A percentile compares a stretch with the other conserved stretches of the same genome.
phyloP scores from a whole-genome alignment of 208 protist genomes.

The Crithidia expoeki region DNA sequence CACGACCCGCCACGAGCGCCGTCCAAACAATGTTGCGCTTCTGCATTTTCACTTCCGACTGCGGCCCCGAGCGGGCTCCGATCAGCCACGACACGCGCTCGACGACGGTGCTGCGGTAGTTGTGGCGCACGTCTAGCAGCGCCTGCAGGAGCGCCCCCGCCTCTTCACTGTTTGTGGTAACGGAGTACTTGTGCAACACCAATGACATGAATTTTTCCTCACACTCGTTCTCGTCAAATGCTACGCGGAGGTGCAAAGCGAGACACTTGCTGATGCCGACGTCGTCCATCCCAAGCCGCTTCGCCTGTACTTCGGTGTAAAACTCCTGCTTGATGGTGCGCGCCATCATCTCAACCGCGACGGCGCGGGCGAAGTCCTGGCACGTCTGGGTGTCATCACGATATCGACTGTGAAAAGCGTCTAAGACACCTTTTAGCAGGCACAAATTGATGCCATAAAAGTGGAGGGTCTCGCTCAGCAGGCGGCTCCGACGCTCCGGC shows the following conservation, averaged over 20 bases:
- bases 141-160: slow-evolving; percentile 44
- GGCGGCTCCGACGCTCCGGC: slow-evolving; percentile 25
- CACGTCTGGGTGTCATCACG: slow-evolving; percentile 3
- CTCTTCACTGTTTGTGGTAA: neutral
- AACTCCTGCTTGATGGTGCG: slow-evolving; percentile 85
- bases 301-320: slow-evolving; percentile 83
- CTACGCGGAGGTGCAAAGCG: slow-evolving; percentile 52
- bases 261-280: slow-evolving; percentile 27
- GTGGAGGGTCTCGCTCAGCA: slow-evolving; percentile 39
- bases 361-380: slow-evolving; percentile 32
- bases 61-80: slow-evolving; percentile 31
- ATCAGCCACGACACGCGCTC: slow-evolving; percentile 66
- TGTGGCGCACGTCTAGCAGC: slow-evolving; percentile 43
- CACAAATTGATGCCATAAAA: slow-evolving; percentile 81
- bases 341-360: slow-evolving; percentile 71
- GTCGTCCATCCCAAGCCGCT: slow-evolving; percentile 73
- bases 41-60: neutral
- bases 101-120: slow-evolving; percentile 46
- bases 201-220: slow-evolving; percentile 44
- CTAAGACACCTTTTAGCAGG: slow-evolving; percentile 65
- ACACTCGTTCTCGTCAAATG: slow-evolving; percentile 36
- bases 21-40: slow-evolving; percentile 45
- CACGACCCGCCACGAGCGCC: slow-evolving; percentile 41
- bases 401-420: slow-evolving; percentile 25
- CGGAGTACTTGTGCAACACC: slow-evolving; percentile 66